Evolutionary conservation across 139 green algal species (phyloP).

Genomic region (Tetradesmus obliquus): DNA sequence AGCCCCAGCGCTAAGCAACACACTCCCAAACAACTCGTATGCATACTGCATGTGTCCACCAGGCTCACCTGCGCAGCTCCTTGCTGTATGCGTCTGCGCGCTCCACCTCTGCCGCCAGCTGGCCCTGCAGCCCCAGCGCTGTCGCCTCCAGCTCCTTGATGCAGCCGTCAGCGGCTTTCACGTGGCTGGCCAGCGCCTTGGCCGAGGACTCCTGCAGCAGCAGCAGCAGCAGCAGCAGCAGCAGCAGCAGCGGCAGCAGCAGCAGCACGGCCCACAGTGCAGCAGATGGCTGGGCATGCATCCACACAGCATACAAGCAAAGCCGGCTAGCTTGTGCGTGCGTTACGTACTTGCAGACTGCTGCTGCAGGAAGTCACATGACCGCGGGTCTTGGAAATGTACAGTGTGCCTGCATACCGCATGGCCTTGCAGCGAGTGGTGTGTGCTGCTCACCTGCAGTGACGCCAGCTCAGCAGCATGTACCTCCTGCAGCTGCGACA

Average conservation of each 20-base stretch:
- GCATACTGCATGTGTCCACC: background rate
- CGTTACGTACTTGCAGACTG: too few relatives aligned
- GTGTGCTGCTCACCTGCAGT: background rate
- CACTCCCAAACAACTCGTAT: too few relatives aligned
- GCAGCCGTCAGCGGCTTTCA: constrained; percentile 38
- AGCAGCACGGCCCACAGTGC: background rate
- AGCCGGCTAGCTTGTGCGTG: too few relatives aligned
- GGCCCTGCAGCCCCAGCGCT: constrained; percentile 20
- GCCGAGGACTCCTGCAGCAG: constrained; percentile 16
- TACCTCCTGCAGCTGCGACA: constrained; percentile 24
- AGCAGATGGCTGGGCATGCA: too few relatives aligned
- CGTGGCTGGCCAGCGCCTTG: constrained; percentile 8
- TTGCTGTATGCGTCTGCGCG: constrained; percentile 34
- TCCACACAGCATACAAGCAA: too few relatives aligned
- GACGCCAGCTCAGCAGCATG: constrained; percentile 22
- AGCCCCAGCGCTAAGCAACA: background rate
- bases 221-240: constrained; percentile 16
- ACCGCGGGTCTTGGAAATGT: too few relatives aligned
- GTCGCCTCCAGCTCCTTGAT: constrained; percentile 45
- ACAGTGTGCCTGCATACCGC: too few relatives aligned
- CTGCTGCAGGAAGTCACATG: too few relatives aligned
- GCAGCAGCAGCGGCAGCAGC: constrained; percentile 28
- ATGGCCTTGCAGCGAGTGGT: too few relatives aligned
- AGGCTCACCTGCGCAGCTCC: constrained; percentile 21
- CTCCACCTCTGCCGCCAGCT: constrained; percentile 45